Evolutionary conservation across 2,329 filamentous ascomycete genomes (phyloP).

Genomic region (Sclerotinia spermophila): DNA sequence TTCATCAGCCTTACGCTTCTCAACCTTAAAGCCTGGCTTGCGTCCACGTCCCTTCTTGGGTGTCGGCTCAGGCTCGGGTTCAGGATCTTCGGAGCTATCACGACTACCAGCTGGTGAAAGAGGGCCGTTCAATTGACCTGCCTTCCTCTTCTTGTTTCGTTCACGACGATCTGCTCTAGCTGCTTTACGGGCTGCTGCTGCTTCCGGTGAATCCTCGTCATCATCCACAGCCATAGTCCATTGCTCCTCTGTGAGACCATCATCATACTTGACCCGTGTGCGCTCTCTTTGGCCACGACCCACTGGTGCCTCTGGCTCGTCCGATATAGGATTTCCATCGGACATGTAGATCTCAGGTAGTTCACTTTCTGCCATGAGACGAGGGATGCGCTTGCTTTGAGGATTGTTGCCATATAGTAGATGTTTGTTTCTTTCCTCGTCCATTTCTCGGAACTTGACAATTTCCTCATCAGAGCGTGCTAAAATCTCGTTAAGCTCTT

Average conservation of each 20-base stretch:
- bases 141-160: constrained; percentile 66
- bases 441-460: constrained; percentile 73
- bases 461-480: constrained; percentile 84
- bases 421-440: constrained; percentile 66
- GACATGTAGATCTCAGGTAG: constrained; percentile 90
- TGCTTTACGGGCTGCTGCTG: constrained; percentile 85
- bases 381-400: constrained; percentile 62
- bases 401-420: constrained; percentile 66
- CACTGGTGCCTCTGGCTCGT: constrained; percentile 72
- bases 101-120: constrained; percentile 69
- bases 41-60: constrained; percentile 80
- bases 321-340: constrained; percentile 76
- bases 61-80: constrained; percentile 49
- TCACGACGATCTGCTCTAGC: constrained; percentile 78
- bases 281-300: constrained; percentile 94
- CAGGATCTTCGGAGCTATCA: constrained; percentile 75
- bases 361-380: constrained; percentile 83
- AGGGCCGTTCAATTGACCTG: constrained; percentile 34
- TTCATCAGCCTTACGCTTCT: constrained; percentile 79
- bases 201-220: constrained; percentile 90
- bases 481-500: constrained; percentile 92
- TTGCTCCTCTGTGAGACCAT: constrained; percentile 96
- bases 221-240: constrained; percentile 98
- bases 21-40: constrained; percentile 60
- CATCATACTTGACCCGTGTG: constrained; percentile 91